These are phyloP conservation scores for Ceratocystis lukuohia DNA, from an alignment of 2,329 filamentous ascomycete genomes.

Conservation along the genomic window DNA sequence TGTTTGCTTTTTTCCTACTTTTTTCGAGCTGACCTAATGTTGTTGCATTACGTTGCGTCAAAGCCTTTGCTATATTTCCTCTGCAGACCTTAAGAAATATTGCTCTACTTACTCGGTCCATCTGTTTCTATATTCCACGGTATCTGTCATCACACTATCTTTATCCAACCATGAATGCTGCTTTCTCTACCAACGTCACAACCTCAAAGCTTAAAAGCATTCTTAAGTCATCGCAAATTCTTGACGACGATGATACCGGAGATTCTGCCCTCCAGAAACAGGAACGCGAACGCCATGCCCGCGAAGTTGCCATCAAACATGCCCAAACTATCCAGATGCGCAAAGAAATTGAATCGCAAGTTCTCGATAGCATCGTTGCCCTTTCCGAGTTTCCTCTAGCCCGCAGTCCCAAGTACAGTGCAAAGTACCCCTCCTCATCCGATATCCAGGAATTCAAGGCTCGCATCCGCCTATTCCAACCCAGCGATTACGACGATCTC, in stretches of 20 bases:
- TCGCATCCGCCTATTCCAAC: slow-evolving; percentile 62
- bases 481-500: slow-evolving; percentile 76
- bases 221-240: slow-evolving; percentile 40
- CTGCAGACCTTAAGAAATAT: background rate
- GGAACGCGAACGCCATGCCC: slow-evolving; percentile 28
- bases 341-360: slow-evolving; percentile 62
- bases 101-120: background rate
- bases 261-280: background rate
- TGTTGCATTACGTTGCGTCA: background rate
- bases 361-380: slow-evolving; percentile 57
- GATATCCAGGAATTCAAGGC: slow-evolving; percentile 54
- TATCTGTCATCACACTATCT: background rate
- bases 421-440: slow-evolving; percentile 38
- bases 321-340: slow-evolving; percentile 70
- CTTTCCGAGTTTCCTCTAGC: slow-evolving; percentile 48
- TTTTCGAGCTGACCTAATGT: background rate
- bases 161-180: slow-evolving; percentile 11
- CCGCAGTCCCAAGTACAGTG: slow-evolving; percentile 25
- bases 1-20: background rate
- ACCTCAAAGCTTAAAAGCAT: slow-evolving; percentile 38
- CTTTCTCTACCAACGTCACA: slow-evolving; percentile 9
- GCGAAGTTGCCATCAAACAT: slow-evolving; percentile 63
- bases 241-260: slow-evolving; percentile 21
- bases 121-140: background rate
- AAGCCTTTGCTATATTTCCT: background rate